These are phyloP conservation scores for Colletotrichum sp. DNA, from an alignment of 2,329 filamentous ascomycete genomes.

Conservation along the genomic window DNA sequence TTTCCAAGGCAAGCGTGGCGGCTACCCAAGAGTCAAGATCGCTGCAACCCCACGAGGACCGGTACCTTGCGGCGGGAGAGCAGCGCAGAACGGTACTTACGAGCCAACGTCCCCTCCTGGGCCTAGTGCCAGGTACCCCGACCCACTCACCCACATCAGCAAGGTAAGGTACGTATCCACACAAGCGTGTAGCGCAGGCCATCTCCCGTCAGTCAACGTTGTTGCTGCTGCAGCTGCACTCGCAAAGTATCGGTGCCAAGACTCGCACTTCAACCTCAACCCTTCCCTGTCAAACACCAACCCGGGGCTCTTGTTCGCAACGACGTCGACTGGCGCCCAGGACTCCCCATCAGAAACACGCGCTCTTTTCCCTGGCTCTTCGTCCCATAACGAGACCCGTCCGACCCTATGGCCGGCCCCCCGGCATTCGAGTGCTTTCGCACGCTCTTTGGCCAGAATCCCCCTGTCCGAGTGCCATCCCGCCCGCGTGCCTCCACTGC, in stretches of 20 bases:
- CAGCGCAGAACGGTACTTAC: neutral
- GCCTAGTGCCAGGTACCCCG: neutral
- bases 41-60: slow-evolving; percentile 6
- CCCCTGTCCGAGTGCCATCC: slow-evolving; percentile 21
- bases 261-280: slow-evolving; percentile 1
- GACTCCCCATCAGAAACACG: slow-evolving; percentile 13
- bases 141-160: neutral
- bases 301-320: neutral
- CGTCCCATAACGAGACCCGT: slow-evolving; percentile 14
- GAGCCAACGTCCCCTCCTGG: neutral
- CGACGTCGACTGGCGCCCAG: slow-evolving; percentile 17
- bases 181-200: neutral
- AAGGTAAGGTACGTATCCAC: neutral
- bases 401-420: slow-evolving; percentile 12
- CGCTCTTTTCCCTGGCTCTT: neutral
- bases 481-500: slow-evolving; percentile 5
- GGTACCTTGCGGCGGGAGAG: neutral
- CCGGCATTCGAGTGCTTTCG: slow-evolving; percentile 7
- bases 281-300: slow-evolving; percentile 14
- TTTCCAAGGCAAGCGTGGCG: neutral
- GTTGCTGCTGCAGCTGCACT: neutral
- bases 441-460: slow-evolving; percentile 10
- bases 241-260: neutral
- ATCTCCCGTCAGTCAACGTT: slow-evolving; percentile 14
- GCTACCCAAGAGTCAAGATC: slow-evolving; percentile 13